Evolutionary conservation across 306 rosid genomes (phyloP), one percentile per base, ranked within the genome.

Genomic region (Dalbergia cochinchinensis): DNA sequence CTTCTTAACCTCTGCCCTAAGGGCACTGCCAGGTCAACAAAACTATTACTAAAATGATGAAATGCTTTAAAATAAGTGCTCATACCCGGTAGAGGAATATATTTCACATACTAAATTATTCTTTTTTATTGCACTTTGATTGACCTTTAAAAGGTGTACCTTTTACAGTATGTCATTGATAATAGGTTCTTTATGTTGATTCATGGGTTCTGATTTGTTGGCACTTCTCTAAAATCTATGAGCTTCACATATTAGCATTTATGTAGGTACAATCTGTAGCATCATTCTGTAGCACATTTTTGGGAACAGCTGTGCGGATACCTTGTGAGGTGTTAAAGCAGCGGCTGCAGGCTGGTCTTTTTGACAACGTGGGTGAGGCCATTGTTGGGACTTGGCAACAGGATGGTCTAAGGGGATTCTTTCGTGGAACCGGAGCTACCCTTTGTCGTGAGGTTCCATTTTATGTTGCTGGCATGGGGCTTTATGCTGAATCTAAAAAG

Each of bases 341-440:
- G 86, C 89, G 98, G 90, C 85, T 90, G 74, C 99, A 96, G 86
- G 99, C 98, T 58, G 99, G 99, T 69, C 85, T 93, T 80, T 96
- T 89, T 85, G 87, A 93, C 83, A 96, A 87, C 73, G 99, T 86
- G 12, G 98, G 96, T 22, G 90, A 92, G 86, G 98, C 97, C 55
- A 79, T 93, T 67, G 82, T 93, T 47, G 99, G 90, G 41, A 96
- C 99, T 69, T 91, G 94, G 98, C 85, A 86, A 53, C 96, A 90
- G 83, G 99, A 96, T 90, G 99, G 99, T 78, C 90, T 90, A 50
- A 87, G 81, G 87, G 99, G 99, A 11, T 96, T 96, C 86, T 96
- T 96, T 74, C 99, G 99, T 82, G 99, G 99, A 82, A 96, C 99
- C 15, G 98, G 98, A 66, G 97, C 98, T 39, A 96, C 99, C 84